phyloP scores from a whole-genome alignment of 495 filamentous ascomycete genomes.

The Chaetomium fimeti region DNA sequence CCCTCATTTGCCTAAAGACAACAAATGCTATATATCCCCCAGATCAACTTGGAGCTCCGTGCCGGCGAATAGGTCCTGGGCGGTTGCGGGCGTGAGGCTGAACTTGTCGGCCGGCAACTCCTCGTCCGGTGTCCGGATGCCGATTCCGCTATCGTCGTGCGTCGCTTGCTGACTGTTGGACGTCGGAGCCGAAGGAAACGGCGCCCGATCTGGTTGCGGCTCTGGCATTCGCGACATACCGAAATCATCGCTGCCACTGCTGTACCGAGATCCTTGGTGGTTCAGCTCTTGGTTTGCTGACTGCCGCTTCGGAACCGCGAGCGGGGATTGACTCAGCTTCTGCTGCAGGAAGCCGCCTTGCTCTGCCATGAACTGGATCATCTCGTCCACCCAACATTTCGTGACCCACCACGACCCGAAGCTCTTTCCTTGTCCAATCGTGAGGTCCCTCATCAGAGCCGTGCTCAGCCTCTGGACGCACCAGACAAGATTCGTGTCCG shows the following conservation, averaged over 20 bases:
- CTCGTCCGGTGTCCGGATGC: slow-evolving; percentile 61
- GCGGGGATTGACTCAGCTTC: slow-evolving; percentile 28
- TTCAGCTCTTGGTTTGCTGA: slow-evolving; percentile 28
- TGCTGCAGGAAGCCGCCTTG: slow-evolving; percentile 83
- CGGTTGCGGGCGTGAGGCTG: slow-evolving; percentile 36
- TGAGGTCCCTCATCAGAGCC: slow-evolving; percentile 73
- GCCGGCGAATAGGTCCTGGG: slow-evolving; percentile 35
- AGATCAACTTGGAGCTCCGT: slow-evolving; percentile 31
- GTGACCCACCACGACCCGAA: slow-evolving; percentile 98
- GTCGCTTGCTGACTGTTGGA: slow-evolving; percentile 35
- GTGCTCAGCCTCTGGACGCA: slow-evolving; percentile 67
- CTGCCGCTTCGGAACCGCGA: slow-evolving; percentile 33
- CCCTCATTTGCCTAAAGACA: neutral
- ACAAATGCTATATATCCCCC: slow-evolving; percentile 15
- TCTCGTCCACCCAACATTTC: slow-evolving; percentile 96
- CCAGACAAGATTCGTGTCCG: slow-evolving; percentile 63
- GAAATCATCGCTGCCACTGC: slow-evolving; percentile 47
- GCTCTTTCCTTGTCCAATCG: slow-evolving; percentile 75
- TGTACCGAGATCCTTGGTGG: slow-evolving; percentile 43
- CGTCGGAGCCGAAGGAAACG: slow-evolving; percentile 40
- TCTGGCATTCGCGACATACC: slow-evolving; percentile 37
- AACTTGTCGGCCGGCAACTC: slow-evolving; percentile 57
- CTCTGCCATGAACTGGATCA: slow-evolving; percentile 87
- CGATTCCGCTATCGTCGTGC: slow-evolving; percentile 71
- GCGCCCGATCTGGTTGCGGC: slow-evolving; percentile 44